phyloP scores from a whole-genome alignment of 805 yeast species.

The Ogataea salicorniae region DNA sequence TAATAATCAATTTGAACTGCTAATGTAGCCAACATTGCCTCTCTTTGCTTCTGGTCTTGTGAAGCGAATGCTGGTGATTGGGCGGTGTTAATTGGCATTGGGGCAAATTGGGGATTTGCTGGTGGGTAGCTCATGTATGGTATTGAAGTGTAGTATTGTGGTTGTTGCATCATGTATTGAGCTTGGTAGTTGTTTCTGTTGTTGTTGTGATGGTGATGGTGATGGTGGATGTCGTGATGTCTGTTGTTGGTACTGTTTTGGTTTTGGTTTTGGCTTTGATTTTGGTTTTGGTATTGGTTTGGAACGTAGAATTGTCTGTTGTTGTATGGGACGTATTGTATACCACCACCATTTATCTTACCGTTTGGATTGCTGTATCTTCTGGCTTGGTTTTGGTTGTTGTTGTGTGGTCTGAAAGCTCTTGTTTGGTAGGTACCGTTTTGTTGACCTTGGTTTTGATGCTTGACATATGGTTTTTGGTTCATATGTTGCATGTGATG shows the following conservation, averaged over 20 bases:
- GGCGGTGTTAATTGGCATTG: conserved; percentile 14
- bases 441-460: conserved; percentile 4
- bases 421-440: conserved; percentile 19
- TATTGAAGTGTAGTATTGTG: conserved; percentile 21
- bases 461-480: conserved; percentile 11
- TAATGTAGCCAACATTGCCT: conserved; percentile 18
- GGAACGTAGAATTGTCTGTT: conserved; percentile 21
- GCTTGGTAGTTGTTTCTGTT: conserved; percentile 17
- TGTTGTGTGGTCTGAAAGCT: conserved; percentile 17
- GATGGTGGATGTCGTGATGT: conserved; percentile 3
- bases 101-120: conserved; percentile 9
- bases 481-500: conserved; percentile 5
- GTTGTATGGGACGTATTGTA: conserved; percentile 20
- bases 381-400: conserved; percentile 10
- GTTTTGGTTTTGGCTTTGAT: conserved; percentile 17
- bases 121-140: conserved; percentile 22
- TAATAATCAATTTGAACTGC: conserved; percentile 80
- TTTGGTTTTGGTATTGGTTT: conserved; percentile 18
- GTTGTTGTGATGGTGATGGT: conserved; percentile 11
- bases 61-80: conserved; percentile 16
- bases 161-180: conserved; percentile 21
- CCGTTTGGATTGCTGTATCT: conserved; percentile 22
- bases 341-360: conserved; percentile 14
- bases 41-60: conserved; percentile 18
- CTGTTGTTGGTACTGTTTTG: conserved; percentile 10